Conservation (phyloP, 164 flowering plant genomes). For the Umbilicus rupestris region DNA sequence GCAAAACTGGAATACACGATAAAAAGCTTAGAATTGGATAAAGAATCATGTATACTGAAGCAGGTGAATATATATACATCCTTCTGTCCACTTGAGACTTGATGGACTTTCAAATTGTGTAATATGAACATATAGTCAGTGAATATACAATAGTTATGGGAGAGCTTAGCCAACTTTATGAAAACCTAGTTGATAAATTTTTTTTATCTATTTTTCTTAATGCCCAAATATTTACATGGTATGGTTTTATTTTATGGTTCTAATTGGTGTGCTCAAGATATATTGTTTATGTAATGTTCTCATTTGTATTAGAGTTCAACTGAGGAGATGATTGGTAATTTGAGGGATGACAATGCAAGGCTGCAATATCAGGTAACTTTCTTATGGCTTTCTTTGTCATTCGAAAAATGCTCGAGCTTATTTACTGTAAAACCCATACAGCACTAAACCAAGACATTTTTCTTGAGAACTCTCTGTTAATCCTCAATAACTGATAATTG, state of each 20-base stretch:
- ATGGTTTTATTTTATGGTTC: background rate
- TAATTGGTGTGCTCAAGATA: background rate
- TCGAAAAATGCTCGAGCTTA: background rate
- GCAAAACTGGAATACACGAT: background rate
- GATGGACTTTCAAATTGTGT: background rate
- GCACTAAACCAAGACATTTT: background rate
- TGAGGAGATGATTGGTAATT: slow-evolving; percentile 31
- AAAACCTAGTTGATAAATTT: background rate
- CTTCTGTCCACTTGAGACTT: background rate
- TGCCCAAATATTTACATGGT: background rate
- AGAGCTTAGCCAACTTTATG: background rate
- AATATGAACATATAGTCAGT: background rate
- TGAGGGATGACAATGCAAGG: slow-evolving; percentile 32
- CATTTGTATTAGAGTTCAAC: slow-evolving; percentile 31
- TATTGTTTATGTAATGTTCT: background rate
- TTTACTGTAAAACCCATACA: background rate
- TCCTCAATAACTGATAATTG: background rate
- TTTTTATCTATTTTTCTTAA: background rate
- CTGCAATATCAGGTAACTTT: slow-evolving; percentile 44
- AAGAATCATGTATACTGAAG: slow-evolving; percentile 3
- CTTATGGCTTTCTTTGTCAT: slow-evolving; percentile 6
- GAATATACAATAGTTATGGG: background rate
- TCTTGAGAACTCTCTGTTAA: background rate
- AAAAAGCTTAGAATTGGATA: background rate
- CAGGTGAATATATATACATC: background rate